Conservation (phyloP, 495 filamentous ascomycete genomes). For the Aeminium ludgeri region DNA sequence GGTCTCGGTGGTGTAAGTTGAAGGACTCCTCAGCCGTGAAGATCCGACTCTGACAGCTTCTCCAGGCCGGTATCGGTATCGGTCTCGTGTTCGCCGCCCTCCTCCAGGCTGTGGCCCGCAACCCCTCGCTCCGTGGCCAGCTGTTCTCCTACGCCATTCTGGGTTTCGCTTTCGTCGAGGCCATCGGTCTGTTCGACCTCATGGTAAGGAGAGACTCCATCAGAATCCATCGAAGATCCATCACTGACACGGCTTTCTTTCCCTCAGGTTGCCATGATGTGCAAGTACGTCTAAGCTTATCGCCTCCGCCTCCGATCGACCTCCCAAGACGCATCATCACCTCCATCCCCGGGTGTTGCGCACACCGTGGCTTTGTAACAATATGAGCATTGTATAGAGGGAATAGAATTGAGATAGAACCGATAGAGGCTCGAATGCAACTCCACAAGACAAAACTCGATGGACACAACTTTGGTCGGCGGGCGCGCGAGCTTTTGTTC, state of each 20-base stretch:
- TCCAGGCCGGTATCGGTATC: conserved; percentile 34
- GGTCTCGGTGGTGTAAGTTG: conserved; percentile 52
- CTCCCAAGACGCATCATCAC: too few relatives aligned
- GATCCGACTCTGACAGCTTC: background rate
- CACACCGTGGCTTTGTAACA: too few relatives aligned
- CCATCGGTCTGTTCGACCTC: conserved; percentile 83
- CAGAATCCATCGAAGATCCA: background rate
- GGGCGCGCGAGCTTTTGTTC: too few relatives aligned
- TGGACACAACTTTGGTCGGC: too few relatives aligned
- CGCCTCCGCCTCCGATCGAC: too few relatives aligned
- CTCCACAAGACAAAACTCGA: too few relatives aligned
- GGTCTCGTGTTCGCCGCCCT: conserved; percentile 86
- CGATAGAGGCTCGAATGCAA: too few relatives aligned
- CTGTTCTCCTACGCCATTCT: conserved; percentile 89
- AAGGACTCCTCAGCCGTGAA: background rate
- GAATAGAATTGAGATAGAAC: too few relatives aligned
- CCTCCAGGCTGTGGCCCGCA: conserved; percentile 68
- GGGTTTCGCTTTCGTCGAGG: conserved; percentile 85
- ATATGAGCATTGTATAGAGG: too few relatives aligned
- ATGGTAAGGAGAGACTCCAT: conserved; percentile 35
- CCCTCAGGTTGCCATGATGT: conserved; percentile 17
- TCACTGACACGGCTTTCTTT: conserved; percentile 3
- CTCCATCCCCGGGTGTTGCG: too few relatives aligned
- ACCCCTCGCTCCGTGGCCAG: conserved; percentile 77
- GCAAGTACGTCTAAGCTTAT: conserved; percentile 12